Percentiles rank a stretch among this genome's conserved stretches.
phyloP scores from a whole-genome alignment of 441 rosid species.

The Jatropha multifida region DNA sequence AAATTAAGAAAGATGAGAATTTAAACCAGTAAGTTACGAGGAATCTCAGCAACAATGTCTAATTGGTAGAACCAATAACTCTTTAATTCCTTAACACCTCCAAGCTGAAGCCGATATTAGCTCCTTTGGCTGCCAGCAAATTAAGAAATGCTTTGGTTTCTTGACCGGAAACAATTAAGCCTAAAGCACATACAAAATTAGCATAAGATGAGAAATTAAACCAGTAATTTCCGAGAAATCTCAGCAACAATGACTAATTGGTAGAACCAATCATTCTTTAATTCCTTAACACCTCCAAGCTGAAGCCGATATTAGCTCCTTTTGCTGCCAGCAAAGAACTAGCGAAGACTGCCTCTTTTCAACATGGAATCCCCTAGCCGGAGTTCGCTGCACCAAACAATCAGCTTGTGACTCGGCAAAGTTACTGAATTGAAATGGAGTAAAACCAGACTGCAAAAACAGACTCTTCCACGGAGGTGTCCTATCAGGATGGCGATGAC shows the following conservation, averaged over 20 bases:
- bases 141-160: constrained; percentile 30
- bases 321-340: constrained; percentile 63
- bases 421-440: constrained; percentile 57
- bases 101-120: no score
- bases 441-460: constrained; percentile 52
- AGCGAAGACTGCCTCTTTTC: constrained; percentile 61
- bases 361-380: constrained; percentile 58
- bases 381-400: constrained; percentile 54
- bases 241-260: constrained; percentile 26
- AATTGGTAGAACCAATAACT: no score
- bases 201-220: constrained; percentile 38
- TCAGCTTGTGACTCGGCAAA: constrained; percentile 66
- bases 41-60: constrained; percentile 31
- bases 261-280: constrained; percentile 14
- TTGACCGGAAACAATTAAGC: constrained; percentile 39
- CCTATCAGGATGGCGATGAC: constrained; percentile 38
- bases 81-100: no score
- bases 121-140: no score
- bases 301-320: constrained; percentile 60
- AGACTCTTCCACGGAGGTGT: constrained; percentile 43
- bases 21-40: constrained; percentile 32
- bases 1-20: constrained; percentile 31
- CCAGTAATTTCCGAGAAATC: constrained; percentile 35
- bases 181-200: constrained; percentile 43
- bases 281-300: constrained; percentile 59